These are phyloP conservation scores for Populus hybrid DNA, from an alignment of 441 rosid species.

Conservation along the genomic window DNA sequence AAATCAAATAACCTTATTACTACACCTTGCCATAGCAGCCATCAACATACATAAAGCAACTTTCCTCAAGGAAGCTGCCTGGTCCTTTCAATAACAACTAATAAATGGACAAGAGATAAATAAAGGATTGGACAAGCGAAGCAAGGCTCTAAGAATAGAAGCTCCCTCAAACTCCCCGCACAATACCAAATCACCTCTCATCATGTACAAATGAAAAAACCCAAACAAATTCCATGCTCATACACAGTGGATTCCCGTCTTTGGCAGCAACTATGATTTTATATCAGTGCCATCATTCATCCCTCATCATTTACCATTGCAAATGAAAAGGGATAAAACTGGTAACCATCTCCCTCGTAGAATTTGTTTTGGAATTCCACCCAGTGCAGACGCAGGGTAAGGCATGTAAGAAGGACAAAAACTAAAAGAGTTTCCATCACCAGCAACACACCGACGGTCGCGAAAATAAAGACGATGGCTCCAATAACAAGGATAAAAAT, in stretches of 20 bases:
- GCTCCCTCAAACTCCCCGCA: conserved; percentile 15
- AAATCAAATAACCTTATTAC: conserved; percentile 25
- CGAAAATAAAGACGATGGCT: conserved; percentile 58
- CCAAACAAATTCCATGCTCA: conserved; percentile 22
- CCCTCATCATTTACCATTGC: conserved; percentile 45
- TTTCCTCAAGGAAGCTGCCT: conserved; percentile 23
- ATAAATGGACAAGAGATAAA: conserved; percentile 9
- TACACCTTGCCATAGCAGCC: conserved; percentile 18
- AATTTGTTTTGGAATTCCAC: conserved; percentile 94
- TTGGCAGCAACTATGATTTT: conserved; percentile 15
- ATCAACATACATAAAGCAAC: conserved; percentile 19
- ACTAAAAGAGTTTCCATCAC: conserved; percentile 96
- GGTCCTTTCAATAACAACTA: conserved; percentile 29
- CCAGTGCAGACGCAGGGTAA: conserved; percentile 97
- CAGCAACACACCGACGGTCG: conserved; percentile 85
- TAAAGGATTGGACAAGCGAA: conserved; percentile 20
- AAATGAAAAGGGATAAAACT: conserved; percentile 77
- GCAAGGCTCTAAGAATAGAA: conserved; percentile 11
- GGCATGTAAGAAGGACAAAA: conserved; percentile 92
- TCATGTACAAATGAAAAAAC: conserved; percentile 31
- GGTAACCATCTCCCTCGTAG: conserved; percentile 91
- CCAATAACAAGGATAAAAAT: conserved; percentile 58
- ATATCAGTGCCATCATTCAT: conserved; percentile 37
- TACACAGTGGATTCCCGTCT: conserved; percentile 18
- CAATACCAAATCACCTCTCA: conserved; percentile 15